Evolutionary conservation across 805 yeast genomes (phyloP).

Genomic region (Wickerhamiella nectarea): DNA sequence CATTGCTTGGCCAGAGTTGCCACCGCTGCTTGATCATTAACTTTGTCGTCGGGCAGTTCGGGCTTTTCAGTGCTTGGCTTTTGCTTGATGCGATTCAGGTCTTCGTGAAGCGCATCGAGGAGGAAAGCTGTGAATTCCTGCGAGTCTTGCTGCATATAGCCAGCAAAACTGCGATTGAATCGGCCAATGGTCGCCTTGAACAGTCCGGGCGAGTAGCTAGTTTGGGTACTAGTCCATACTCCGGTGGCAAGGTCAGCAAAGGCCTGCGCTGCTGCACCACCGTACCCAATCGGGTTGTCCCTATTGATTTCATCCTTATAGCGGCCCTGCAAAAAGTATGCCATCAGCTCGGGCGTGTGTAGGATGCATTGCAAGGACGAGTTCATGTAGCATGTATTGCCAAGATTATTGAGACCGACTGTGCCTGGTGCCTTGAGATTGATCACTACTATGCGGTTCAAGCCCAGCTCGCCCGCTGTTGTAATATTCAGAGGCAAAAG

Average conservation of each 20-base stretch:
- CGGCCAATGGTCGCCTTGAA: slow-evolving; percentile 71
- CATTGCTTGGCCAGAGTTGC: slow-evolving; percentile 54
- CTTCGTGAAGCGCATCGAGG: slow-evolving; percentile 84
- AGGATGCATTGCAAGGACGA: slow-evolving; percentile 79
- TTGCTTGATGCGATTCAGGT: slow-evolving; percentile 62
- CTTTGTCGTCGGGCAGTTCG: slow-evolving; percentile 49
- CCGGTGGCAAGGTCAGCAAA: slow-evolving; percentile 58
- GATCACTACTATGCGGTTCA: slow-evolving; percentile 10
- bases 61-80: slow-evolving; percentile 89
- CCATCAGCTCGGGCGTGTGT: slow-evolving; percentile 71
- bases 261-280: slow-evolving; percentile 65
- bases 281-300: slow-evolving; percentile 72
- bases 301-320: slow-evolving; percentile 55
- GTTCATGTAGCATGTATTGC: slow-evolving; percentile 91
- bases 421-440: slow-evolving; percentile 31
- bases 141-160: slow-evolving; percentile 81
- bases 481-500: not conserved
- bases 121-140: slow-evolving; percentile 84
- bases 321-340: slow-evolving; percentile 50
- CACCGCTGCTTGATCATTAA: slow-evolving; percentile 39
- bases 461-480: slow-evolving; percentile 9
- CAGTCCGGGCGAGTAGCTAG: slow-evolving; percentile 48
- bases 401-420: slow-evolving; percentile 56
- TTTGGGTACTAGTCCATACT: slow-evolving; percentile 31
- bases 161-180: slow-evolving; percentile 64